Conservation (phyloP, 768 basidiomycete species). For the Trichaptum fuscoviolaceum region DNA sequence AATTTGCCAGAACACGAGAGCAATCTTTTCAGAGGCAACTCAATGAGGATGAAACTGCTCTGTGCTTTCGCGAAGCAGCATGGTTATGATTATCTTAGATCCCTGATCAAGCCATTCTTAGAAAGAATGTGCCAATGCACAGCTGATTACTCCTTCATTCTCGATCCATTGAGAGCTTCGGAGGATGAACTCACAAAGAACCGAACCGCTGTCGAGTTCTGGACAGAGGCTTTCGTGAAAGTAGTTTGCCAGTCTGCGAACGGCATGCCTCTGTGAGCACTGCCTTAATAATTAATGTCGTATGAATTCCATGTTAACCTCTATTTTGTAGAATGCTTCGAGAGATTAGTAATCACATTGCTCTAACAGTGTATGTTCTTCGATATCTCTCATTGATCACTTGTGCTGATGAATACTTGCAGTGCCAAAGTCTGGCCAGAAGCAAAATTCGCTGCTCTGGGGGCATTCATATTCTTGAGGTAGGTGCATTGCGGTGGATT, state of each 20-base stretch:
- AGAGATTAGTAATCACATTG: constrained; percentile 81
- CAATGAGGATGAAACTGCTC: constrained; percentile 80
- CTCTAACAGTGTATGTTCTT: constrained; percentile 61
- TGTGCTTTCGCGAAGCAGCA: constrained; percentile 85
- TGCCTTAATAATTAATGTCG: neutral
- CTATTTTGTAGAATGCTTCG: constrained; percentile 63
- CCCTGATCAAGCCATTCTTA: constrained; percentile 71
- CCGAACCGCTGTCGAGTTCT: constrained; percentile 61
- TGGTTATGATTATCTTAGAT: constrained; percentile 87
- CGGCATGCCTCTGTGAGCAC: constrained; percentile 66
- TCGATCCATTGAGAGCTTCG: constrained; percentile 60
- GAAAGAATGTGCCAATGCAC: constrained; percentile 70
- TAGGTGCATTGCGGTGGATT: constrained; percentile 23
- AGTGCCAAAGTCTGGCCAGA: constrained; percentile 71
- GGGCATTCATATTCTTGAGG: constrained; percentile 90
- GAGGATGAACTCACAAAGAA: constrained; percentile 65
- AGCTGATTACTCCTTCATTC: constrained; percentile 66
- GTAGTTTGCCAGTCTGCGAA: constrained; percentile 68
- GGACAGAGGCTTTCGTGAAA: constrained; percentile 70
- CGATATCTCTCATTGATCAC: constrained; percentile 3
- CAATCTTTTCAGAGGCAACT: constrained; percentile 83
- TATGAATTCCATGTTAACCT: constrained; percentile 13
- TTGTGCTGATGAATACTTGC: constrained; percentile 19
- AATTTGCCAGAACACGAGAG: constrained; percentile 63
- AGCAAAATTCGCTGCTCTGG: constrained; percentile 74